Base-by-base conservation (phyloP, 2,329 filamentous ascomycete species). In the Domatiomyces globalis region DNA sequence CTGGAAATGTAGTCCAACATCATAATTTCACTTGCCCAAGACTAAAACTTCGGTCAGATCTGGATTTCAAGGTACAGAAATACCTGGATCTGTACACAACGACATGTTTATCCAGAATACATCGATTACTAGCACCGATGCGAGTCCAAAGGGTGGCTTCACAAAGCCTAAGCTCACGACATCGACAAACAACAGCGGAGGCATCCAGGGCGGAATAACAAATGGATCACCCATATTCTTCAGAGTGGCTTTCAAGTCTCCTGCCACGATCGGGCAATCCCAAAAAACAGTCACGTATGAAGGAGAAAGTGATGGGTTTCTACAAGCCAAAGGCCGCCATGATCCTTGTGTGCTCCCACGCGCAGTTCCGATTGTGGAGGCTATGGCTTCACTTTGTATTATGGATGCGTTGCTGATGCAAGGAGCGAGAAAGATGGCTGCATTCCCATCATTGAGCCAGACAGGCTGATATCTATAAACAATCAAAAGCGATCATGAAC, bases 201-300 rank as follows among this genome's bases (percentile, higher is more conserved):
- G 90, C 57, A 87, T 96, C 60, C 90, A 96, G 72, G 92, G 90
- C 44, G 90, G 90, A 49, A 96, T 96, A 69, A 84, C 85, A 48
- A 96, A 96, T 68, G 92, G 90, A 52, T 86, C 87, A 39, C 84
- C 83, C 53, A 87, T 96, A 71, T 96, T 92, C 76, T 96, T 96
- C 79, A 81, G 85, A 48, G 83, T 95, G 4, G 89, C 80, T 15
- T 96, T 96, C 80, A 96, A 96, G 76, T 86, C 90, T 8, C 82
- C 90, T 2, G 89, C 90, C 27, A 96, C 92, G 2, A 96, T 96
- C 64, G 84, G 86, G 45, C 84, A 90, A 70, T 84, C 85, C 44
- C 90, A 96, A 72, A 77, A 76, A 12, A 96, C 92, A 0, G 81
- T 83, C 7, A 84, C 79, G 8, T 96, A 94, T 68, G 83, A 84